Base-by-base conservation (phyloP, 2,329 filamentous ascomycete species). In the Nemania sp. region DNA sequence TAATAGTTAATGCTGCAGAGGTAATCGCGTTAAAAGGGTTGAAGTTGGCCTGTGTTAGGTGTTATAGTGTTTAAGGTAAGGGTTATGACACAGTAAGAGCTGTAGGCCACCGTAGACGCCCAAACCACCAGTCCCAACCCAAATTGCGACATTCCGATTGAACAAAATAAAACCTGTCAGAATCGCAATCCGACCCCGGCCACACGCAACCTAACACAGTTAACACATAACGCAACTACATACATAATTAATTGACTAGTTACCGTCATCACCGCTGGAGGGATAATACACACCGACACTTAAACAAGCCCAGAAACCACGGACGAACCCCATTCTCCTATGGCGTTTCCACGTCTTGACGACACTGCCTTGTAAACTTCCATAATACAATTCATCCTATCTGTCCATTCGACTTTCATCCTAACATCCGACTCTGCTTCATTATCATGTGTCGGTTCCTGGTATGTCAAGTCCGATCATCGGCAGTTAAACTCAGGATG, bases 371-470 rank as follows among this genome's bases (percentile, higher is more conserved):
- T 32, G 18, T 54, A 38, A 29, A 53, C n/a, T 2, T 41, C 20
- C 29, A 49, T 41, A 5, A 32, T 18, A 51, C 41, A 20, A 20
- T 3, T 43, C 58, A n/a, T 62, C 24, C 22, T 20, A 35, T 41
- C 32, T 38, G 38, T 55, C 49, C 11, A 10, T n/a, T 55, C 24
- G 26, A 51, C 43, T 47, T 38, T 29, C n/a, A 24, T 51, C 35
- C 22, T 18, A 35, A 7, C 62, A 53, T 43, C n/a, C 20, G 20
- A 62, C 56, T 43, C 59, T 52, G 52, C 11, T 26, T 20, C 20
- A 20, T 61, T 27, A 74, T 62, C 61, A 89, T 89, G 87, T 89
- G 87, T 79, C 86, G 87, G 59, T 88, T 89, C 77, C 79, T 89
- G 73, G 87, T 76, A 74, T 8, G 62, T 56, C 22, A 15, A 59